Evolutionary conservation across 148 eudicot species (phyloP).

Genomic region (Amaranthus hypochondriacus): DNA sequence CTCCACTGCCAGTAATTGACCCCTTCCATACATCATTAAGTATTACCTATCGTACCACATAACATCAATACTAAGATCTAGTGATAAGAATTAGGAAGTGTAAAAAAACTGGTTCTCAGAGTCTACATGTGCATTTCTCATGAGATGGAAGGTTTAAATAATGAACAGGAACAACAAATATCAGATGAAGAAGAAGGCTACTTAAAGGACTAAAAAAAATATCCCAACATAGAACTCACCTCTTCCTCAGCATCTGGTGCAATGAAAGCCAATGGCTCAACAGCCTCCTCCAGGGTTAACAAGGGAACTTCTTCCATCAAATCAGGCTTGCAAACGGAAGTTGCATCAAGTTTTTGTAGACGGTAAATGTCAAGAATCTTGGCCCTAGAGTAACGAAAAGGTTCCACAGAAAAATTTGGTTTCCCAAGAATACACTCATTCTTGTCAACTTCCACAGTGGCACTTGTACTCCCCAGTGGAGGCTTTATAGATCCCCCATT

Average conservation of each 20-base stretch:
- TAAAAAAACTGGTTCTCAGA: background rate
- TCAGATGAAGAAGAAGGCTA: background rate
- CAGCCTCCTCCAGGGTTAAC: constrained; percentile 42
- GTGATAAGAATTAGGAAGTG: background rate
- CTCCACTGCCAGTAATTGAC: constrained; percentile 56
- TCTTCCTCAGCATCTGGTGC: constrained; percentile 75
- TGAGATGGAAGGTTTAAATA: background rate
- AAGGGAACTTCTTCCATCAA: constrained; percentile 56
- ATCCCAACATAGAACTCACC: constrained; percentile 40
- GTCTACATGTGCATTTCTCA: background rate
- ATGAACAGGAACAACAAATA: background rate
- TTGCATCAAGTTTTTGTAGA: constrained; percentile 45
- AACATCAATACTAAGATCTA: constrained; percentile 12
- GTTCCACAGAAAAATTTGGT: constrained; percentile 32
- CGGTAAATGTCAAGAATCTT: constrained; percentile 93
- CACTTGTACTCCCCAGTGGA: constrained; percentile 45
- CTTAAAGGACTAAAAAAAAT: background rate
- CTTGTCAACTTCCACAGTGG: constrained; percentile 38
- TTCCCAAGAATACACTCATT: constrained; percentile 55
- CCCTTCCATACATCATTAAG: constrained; percentile 80
- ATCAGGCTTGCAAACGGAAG: constrained; percentile 38
- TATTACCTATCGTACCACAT: constrained; percentile 42
- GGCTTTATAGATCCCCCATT: constrained; percentile 35
- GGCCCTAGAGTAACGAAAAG: constrained; percentile 76
- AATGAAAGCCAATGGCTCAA: constrained; percentile 80